phyloP scores from a whole-genome alignment of 2,329 filamentous ascomycete species.

The Botrytis squamosa region DNA sequence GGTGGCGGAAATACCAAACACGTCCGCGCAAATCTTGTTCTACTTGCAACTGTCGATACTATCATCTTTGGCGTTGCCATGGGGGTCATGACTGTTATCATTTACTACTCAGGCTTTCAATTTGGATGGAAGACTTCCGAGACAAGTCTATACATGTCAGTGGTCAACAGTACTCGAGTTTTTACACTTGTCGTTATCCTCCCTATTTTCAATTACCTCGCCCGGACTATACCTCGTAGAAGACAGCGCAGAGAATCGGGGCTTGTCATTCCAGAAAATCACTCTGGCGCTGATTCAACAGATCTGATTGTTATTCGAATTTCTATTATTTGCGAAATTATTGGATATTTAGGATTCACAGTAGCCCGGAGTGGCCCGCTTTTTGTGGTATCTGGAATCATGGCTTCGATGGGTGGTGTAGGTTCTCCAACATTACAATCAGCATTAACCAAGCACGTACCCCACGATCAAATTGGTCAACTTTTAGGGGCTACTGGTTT shows the following conservation, averaged over 20 bases:
- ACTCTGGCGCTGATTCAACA: conserved; percentile 67
- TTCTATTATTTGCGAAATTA: conserved; percentile 71
- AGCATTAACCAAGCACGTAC: conserved; percentile 86
- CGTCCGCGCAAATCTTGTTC: conserved; percentile 76
- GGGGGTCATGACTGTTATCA: conserved; percentile 74
- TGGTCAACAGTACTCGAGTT: conserved; percentile 74
- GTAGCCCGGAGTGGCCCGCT: conserved; percentile 59
- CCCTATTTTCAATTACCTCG: conserved; percentile 72
- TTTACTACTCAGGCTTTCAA: conserved; percentile 77
- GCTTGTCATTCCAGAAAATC: conserved; percentile 46
- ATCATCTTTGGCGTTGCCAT: conserved; percentile 79
- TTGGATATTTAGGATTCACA: conserved; percentile 75
- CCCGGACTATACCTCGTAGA: conserved; percentile 50
- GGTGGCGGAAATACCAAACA: conserved; percentile 56
- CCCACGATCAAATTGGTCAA: conserved; percentile 76
- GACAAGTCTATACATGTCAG: conserved; percentile 75
- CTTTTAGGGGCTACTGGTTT: conserved; percentile 86
- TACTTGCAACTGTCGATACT: conserved; percentile 78
- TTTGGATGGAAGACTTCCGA: conserved; percentile 84
- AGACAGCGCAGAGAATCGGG: conserved; percentile 56
- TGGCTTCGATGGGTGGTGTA: conserved; percentile 78
- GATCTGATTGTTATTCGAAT: conserved; percentile 76
- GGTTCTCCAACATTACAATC: conserved; percentile 82
- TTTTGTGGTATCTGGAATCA: conserved; percentile 69
- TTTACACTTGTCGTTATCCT: conserved; percentile 71